Evolutionary conservation across 2,329 filamentous ascomycete species (phyloP), one percentile per base, ranked within the genome.

Genomic region (Xylariaceae sp.): DNA sequence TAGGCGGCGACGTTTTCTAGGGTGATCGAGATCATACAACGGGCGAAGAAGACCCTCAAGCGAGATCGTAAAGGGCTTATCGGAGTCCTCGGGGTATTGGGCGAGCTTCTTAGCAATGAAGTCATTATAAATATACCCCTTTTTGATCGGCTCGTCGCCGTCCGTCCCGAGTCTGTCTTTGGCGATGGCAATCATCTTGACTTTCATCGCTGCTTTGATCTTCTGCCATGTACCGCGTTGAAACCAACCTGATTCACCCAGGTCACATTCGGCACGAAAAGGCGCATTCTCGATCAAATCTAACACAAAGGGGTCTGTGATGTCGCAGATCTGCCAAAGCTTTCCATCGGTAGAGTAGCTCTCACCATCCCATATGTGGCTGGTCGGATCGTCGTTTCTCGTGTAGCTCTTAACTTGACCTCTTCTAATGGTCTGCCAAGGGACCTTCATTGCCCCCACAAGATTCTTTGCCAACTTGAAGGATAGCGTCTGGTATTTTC

Each of bases 241-340:
- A 71, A 87, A 97, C 90, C 90, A 99, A 1, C 93, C 93, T 66
- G 90, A 89, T 50, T 80, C 80, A 53, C 78, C 71, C 4, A 78
- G 73, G 64, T 89, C 85, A 73, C 84, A 89, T 8, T 77, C 75
- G 0, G 76, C 70, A 3, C 86, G 81, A 18, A 88, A 74, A 4
- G 84, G 79, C 0, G 86, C 78, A 0, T 84, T 82, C 17, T 86
- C 81, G 45, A 96, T 79, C 2, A 97, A 76, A 9, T 78, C 73
- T 0, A 78, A 76, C 1, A 97, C 78, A 1, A 92, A 70, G 0
- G 91, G 89, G 68, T 97, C 93, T 0, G 85, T 88, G 57, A 97
- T 88, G 72, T 99, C 94, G 75, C 92, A 96, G 30, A 95, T 83
- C 77, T 97, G 94, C 88, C 92, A 99, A 53, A 94, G 87, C 68